Conservation (phyloP, 1,139 yeast species). For the Zygosaccharomyces pseudobailii region DNA sequence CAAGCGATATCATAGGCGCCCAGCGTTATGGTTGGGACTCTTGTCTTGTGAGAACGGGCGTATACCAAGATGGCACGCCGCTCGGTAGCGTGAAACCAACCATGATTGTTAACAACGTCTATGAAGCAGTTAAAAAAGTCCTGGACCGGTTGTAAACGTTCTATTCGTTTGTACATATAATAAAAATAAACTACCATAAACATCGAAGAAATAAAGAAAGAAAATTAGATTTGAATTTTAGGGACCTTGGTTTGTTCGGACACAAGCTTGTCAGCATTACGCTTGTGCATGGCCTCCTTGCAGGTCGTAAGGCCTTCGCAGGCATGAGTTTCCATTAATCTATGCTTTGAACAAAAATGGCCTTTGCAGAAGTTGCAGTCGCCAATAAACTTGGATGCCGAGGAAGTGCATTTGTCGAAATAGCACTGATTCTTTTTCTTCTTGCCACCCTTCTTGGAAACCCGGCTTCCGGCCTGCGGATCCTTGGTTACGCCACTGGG, state of each 20-base stretch:
- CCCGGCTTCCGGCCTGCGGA: constrained; percentile 7
- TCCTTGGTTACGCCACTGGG: constrained; percentile 4
- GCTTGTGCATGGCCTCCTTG: constrained; percentile 73
- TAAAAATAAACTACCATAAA: not conserved
- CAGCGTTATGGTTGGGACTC: constrained; percentile 84
- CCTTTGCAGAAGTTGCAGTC: constrained; percentile 85
- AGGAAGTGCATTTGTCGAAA: constrained; percentile 55
- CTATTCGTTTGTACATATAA: not conserved
- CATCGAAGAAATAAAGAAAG: not conserved
- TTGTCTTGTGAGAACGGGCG: constrained; percentile 81
- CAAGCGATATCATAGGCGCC: constrained; percentile 87
- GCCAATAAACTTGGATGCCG: constrained; percentile 80
- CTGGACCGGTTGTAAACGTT: constrained; percentile 18
- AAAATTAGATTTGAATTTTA: constrained; percentile 36
- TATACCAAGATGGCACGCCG: constrained; percentile 65
- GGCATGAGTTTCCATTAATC: constrained; percentile 78
- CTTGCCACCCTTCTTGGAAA: constrained; percentile 22
- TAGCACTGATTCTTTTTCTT: constrained; percentile 62
- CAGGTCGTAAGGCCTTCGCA: constrained; percentile 76
- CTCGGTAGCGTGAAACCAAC: constrained; percentile 39
- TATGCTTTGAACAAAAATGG: constrained; percentile 80
- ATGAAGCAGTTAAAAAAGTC: constrained; percentile 35
- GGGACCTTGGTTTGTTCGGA: constrained; percentile 45
- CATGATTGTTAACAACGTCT: constrained; percentile 37
- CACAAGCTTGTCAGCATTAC: constrained; percentile 44